Base-by-base conservation (phyloP, 305 asterid genomes). In the Coffea humblotiana region DNA sequence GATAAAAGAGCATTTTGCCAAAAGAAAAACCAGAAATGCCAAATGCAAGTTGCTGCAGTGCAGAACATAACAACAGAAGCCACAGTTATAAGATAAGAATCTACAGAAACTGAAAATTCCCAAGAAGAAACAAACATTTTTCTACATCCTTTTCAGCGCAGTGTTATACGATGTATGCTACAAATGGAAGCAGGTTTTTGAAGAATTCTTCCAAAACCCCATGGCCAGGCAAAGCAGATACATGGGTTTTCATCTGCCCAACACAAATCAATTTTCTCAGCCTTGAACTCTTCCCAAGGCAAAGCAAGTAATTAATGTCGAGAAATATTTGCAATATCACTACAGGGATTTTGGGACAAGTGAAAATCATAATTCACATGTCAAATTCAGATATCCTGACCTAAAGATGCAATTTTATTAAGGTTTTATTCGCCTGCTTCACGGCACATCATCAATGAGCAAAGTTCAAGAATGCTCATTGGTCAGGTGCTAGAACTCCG, bases 381-480 rank as follows among this genome's bases (percentile, higher is more conserved):
- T 27, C 35, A 52, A 72, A 6, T 71, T 72, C 76, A 49, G n/a
- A 10, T 6, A 37, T 27, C 76, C 45, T 49, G 76, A 72, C 29
- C 45, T 40, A 6, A 11, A 47, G n/a, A 71, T 1, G 65, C 16
- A 64, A 45, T 40, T 40, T 48, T 63, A 64, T 51, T 63, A 43
- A 61, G 72, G 47, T n/a, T 61, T 25, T 40, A 40, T 48, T 64
- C 23, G 48, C 48, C 56, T 21, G 49, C 19, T 43, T 66, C 63
- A 45, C 71, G 6, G 72, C 51, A 43, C 64, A 61, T 45, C 79
- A 35, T 76, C 63, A 64, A 72, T 4, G 45, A 71, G 61, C 60
- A 40, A 5, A 71, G 32, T 15, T 60, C n/a, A 47, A 47, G 45
- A 71, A 13, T n/a, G 43, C 71, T 43, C n/a, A 27, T 61, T 4